Conservation (phyloP, 345 rosid genomes). For the rapeseed (Brassica napus) region DNA sequence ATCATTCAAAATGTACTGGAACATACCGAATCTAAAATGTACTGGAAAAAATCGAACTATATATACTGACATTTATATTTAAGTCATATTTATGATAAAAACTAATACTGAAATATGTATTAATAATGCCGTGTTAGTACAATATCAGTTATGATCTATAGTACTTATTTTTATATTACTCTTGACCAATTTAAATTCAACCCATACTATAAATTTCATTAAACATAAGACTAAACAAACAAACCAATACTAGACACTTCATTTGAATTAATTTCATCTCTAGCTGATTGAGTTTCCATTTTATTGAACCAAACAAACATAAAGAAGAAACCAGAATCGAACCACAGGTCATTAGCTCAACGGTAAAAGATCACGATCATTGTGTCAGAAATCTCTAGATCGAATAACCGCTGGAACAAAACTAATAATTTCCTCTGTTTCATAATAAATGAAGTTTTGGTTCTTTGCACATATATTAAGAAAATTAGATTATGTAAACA, state of each 20-base stretch:
- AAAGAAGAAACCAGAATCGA: background rate
- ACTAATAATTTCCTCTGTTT: no score
- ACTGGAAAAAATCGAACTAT: background rate
- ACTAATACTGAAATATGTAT: background rate
- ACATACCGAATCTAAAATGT: background rate
- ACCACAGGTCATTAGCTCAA: background rate
- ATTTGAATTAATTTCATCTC: background rate
- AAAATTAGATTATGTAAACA: no score
- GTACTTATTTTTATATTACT: background rate
- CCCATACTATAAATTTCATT: background rate
- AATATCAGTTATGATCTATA: background rate
- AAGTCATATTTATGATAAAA: background rate
- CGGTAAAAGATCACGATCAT: no score
- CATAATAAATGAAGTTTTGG: no score
- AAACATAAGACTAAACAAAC: background rate
- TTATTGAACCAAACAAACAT: background rate
- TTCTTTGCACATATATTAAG: no score
- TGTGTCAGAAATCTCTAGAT: no score
- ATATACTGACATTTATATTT: background rate
- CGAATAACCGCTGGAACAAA: no score
- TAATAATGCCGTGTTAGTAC: background rate
- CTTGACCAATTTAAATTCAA: background rate
- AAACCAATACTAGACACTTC: background rate
- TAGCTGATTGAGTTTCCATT: background rate
- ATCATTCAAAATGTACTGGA: background rate